Evolutionary conservation across 176 grass and related monocot genomes (phyloP).

Genomic region (Chrysopogon serrulatus): DNA sequence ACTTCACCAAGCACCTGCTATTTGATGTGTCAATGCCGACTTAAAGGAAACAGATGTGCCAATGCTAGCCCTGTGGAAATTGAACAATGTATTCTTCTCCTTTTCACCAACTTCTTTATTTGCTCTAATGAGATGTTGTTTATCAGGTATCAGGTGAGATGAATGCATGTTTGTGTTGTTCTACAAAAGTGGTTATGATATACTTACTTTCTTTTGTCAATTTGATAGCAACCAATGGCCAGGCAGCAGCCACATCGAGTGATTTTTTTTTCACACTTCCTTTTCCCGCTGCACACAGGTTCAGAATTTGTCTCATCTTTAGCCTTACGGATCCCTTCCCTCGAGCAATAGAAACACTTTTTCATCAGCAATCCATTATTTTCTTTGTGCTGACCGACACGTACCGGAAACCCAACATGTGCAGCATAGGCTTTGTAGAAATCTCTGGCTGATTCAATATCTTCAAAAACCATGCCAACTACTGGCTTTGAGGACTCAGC

Average conservation of each 20-base stretch:
- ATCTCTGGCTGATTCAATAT: neutral
- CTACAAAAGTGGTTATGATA: neutral
- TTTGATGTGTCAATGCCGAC: neutral
- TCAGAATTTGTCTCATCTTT: neutral
- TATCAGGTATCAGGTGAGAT: neutral
- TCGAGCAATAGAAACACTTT: neutral
- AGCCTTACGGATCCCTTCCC: neutral
- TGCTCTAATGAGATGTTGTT: neutral
- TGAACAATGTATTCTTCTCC: neutral
- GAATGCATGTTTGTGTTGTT: neutral
- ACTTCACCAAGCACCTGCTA: too few species aligned
- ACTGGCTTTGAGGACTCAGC: neutral
- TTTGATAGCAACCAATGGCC: neutral
- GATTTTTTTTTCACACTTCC: neutral
- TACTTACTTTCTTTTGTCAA: neutral
- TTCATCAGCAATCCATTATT: neutral
- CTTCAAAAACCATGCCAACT: neutral
- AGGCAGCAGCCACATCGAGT: neutral
- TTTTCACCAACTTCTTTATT: neutral
- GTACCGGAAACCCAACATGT: neutral
- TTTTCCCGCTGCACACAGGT: neutral
- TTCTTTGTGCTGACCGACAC: neutral
- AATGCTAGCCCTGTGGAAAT: neutral
- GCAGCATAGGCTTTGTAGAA: neutral
- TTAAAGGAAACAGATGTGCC: neutral